Evolutionary conservation across 2,329 filamentous ascomycete species (phyloP).

Genomic region (Cytospora schulzeri): DNA sequence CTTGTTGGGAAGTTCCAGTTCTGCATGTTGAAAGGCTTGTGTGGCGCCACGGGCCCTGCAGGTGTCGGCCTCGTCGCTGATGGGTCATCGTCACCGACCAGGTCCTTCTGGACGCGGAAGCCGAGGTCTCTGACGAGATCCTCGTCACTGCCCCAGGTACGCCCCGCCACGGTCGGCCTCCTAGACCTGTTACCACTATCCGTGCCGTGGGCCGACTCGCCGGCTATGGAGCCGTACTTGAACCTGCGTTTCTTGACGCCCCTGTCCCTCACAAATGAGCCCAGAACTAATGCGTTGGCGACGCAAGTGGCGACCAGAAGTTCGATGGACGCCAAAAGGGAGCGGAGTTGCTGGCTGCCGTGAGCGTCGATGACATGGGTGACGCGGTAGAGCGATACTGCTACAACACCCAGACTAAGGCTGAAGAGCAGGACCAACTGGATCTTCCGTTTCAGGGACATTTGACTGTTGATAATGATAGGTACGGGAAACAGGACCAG

Average conservation of each 20-base stretch:
- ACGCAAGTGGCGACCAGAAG: constrained; percentile 85
- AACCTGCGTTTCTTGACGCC: constrained; percentile 90
- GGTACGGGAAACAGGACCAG: constrained; percentile 88
- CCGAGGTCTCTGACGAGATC: constrained; percentile 83
- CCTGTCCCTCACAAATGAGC: constrained; percentile 87
- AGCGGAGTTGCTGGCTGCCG: constrained; percentile 83
- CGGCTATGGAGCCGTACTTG: constrained; percentile 60
- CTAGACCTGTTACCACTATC: constrained; percentile 62
- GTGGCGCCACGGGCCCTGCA: constrained; percentile 39
- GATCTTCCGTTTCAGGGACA: constrained; percentile 75
- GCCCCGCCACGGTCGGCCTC: constrained; percentile 54
- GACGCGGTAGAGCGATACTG: constrained; percentile 79
- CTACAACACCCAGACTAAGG: constrained; percentile 78
- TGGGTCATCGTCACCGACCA: constrained; percentile 43
- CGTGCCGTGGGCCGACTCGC: constrained; percentile 35
- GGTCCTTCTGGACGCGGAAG: constrained; percentile 61
- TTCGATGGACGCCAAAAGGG: constrained; percentile 85
- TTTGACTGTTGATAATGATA: constrained; percentile 78
- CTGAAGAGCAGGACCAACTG: constrained; percentile 82
- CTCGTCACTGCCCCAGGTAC: constrained; percentile 86
- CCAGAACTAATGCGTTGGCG: constrained; percentile 86
- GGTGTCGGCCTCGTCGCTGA: constrained; percentile 34
- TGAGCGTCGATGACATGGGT: constrained; percentile 70
- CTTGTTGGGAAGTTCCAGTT: constrained; percentile 52
- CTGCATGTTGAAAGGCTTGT: constrained; percentile 36